phyloP scores from a whole-genome alignment of 768 basidiomycete species.

The Lactarius vividus region DNA sequence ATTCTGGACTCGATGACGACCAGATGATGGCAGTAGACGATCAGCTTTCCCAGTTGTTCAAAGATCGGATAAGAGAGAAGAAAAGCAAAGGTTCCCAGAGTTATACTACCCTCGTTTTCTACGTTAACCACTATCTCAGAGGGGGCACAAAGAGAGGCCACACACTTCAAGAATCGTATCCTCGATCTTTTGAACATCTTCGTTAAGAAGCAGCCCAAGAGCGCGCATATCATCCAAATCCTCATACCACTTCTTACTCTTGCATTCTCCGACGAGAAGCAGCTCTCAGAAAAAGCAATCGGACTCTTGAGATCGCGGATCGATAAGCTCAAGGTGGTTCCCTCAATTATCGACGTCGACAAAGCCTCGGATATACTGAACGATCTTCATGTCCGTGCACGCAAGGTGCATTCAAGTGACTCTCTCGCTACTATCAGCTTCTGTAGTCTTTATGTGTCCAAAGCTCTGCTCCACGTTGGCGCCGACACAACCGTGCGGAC shows the following conservation, averaged over 20 bases:
- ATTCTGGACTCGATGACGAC: conserved; percentile 91
- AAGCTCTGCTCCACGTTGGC: conserved; percentile 43
- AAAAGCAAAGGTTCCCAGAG: conserved; percentile 59
- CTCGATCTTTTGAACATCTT: conserved; percentile 92
- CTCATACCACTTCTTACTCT: conserved; percentile 78
- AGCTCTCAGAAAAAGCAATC: conserved; percentile 84
- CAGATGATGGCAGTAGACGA: conserved; percentile 98
- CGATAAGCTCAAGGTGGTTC: conserved; percentile 68
- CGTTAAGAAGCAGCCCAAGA: conserved; percentile 75
- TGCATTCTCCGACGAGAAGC: conserved; percentile 73
- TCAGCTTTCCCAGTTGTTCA: conserved; percentile 86
- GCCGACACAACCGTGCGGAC: conserved; percentile 44
- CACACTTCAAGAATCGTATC: conserved; percentile 94
- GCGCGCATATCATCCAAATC: conserved; percentile 60
- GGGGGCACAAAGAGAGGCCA: conserved; percentile 78
- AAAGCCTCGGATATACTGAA: conserved; percentile 48
- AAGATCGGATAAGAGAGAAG: conserved; percentile 55
- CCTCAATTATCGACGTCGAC: conserved; percentile 45
- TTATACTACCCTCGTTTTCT: not conserved
- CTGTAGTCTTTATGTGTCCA: conserved; percentile 68
- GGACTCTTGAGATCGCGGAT: conserved; percentile 75
- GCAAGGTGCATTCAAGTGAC: conserved; percentile 60
- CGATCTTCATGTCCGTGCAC: conserved; percentile 70
- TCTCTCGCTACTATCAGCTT: conserved; percentile 62
- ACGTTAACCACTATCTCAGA: conserved; percentile 39